Evolutionary conservation across 352 stramenopile species (phyloP).

Genomic region (Aphanomyces astaci): DNA sequence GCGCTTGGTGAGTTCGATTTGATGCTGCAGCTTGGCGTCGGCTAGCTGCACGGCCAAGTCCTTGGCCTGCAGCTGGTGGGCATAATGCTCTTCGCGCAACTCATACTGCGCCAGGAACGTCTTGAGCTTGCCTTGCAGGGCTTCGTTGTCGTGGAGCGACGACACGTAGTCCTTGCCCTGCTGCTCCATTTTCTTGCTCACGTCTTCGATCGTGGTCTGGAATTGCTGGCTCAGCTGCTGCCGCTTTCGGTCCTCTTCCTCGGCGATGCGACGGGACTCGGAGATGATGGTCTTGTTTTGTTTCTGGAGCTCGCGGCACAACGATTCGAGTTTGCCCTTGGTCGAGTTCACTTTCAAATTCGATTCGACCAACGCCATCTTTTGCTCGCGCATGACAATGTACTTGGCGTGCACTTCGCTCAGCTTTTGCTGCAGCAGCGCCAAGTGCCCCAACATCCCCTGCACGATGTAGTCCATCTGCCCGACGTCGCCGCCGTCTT

Average conservation of each 20-base stretch:
- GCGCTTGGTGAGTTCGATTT: constrained; percentile 59
- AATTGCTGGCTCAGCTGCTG: constrained; percentile 70
- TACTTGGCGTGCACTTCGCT: constrained; percentile 70
- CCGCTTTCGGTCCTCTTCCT: constrained; percentile 76
- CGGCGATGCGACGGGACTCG: constrained; percentile 73
- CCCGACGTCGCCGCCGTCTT: constrained; percentile 12
- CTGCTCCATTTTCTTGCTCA: constrained; percentile 84
- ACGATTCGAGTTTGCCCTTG: constrained; percentile 72
- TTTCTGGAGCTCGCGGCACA: constrained; percentile 80
- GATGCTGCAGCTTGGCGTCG: constrained; percentile 73
- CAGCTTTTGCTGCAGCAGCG: constrained; percentile 73
- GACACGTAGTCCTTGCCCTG: constrained; percentile 77
- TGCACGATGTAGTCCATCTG: constrained; percentile 8
- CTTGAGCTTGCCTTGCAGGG: constrained; percentile 78
- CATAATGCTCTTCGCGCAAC: constrained; percentile 72
- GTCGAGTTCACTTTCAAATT: constrained; percentile 44
- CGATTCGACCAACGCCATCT: constrained; percentile 28
- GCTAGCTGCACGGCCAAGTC: constrained; percentile 69
- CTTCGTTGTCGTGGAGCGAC: constrained; percentile 80
- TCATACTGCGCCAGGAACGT: constrained; percentile 75
- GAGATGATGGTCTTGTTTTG: constrained; percentile 82
- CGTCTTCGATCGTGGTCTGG: constrained; percentile 81
- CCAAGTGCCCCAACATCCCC: constrained; percentile 23
- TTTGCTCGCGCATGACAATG: constrained; percentile 63
- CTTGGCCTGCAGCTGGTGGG: constrained; percentile 76